Evolutionary conservation across 1,284 basidiomycete species (phyloP).

Genomic region (Moesziomyces sp.): DNA sequence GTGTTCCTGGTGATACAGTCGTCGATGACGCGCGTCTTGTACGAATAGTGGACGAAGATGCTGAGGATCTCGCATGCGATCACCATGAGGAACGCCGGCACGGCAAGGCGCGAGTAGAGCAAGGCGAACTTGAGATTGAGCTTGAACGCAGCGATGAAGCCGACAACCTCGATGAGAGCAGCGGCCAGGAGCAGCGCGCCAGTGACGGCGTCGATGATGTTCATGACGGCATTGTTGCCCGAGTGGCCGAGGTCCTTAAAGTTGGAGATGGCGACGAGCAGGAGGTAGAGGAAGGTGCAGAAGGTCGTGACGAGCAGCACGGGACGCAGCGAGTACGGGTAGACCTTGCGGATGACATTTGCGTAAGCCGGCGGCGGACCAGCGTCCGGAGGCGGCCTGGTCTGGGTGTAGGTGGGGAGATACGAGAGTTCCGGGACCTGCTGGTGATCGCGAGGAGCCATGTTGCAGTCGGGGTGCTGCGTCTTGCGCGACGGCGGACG

Average conservation of each 20-base stretch:
- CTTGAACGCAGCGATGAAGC: conserved; percentile 47
- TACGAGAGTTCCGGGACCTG: conserved; percentile 37
- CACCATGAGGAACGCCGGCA: conserved; percentile 42
- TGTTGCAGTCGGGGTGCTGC: conserved; percentile 7
- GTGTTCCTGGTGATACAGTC: conserved; percentile 51
- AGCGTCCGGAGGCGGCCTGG: conserved; percentile 40
- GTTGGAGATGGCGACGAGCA: conserved; percentile 42
- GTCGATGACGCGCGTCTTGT: conserved; percentile 49
- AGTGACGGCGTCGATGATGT: conserved; percentile 44
- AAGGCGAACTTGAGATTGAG: conserved; percentile 35
- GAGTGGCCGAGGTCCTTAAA: conserved; percentile 34
- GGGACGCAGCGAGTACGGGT: conserved; percentile 56
- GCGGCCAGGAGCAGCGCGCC: conserved; percentile 46
- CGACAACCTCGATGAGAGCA: conserved; percentile 49
- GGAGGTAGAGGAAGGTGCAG: conserved; percentile 54
- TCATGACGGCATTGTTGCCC: conserved; percentile 46
- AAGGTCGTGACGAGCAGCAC: conserved; percentile 57
- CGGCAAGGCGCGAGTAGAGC: conserved; percentile 33
- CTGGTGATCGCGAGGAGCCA: conserved; percentile 26
- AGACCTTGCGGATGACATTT: conserved; percentile 46
- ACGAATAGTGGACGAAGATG: conserved; percentile 48
- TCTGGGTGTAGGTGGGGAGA: conserved; percentile 42
- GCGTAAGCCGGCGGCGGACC: conserved; percentile 53
- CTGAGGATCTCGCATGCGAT: conserved; percentile 50
- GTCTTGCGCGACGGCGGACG: background rate